Evolutionary conservation across 306 rosid genomes (phyloP).

Genomic region (Amphicarpaea edgeworthii): DNA sequence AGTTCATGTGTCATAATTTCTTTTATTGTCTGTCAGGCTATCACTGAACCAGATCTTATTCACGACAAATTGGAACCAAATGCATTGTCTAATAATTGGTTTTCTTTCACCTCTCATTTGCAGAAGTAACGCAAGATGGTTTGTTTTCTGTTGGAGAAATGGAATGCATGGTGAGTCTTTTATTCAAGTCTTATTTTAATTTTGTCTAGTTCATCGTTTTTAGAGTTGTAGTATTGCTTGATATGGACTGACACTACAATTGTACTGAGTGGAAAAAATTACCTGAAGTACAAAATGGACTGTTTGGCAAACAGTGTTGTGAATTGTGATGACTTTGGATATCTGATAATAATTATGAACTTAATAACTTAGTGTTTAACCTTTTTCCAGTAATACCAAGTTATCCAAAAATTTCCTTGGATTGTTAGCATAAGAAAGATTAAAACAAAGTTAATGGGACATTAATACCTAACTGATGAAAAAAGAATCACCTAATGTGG

Average conservation of each 20-base stretch:
- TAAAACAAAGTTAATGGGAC: constrained; percentile 11
- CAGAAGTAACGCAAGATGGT: constrained; percentile 99
- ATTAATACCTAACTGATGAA: constrained; percentile 23
- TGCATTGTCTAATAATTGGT: constrained; percentile 30
- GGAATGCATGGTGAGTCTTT: constrained; percentile 97
- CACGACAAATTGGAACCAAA: constrained; percentile 10
- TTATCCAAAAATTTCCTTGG: constrained; percentile 20
- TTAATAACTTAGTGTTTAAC: constrained; percentile 11
- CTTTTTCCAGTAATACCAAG: constrained; percentile 7
- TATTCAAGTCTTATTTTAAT: constrained; percentile 36
- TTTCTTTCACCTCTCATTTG: constrained; percentile 48
- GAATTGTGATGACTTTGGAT: constrained; percentile 10
- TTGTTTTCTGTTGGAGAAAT: constrained; percentile 98
- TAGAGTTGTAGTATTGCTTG: constrained; percentile 28
- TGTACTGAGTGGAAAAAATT: constrained; percentile 14
- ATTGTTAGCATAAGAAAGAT: constrained; percentile 3
- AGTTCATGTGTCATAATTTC: constrained; percentile 40
- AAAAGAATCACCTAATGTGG: background rate
- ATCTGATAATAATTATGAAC: constrained; percentile 25
- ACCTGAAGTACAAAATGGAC: constrained; percentile 10
- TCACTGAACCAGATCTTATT: constrained; percentile 31
- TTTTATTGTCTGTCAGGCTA: background rate
- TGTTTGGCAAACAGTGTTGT: background rate
- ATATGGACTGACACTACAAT: constrained; percentile 14
- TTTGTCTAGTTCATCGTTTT: constrained; percentile 27